Conservation (phyloP, 2,329 filamentous ascomycete species). For the Graphiopsis chlorocephala region DNA sequence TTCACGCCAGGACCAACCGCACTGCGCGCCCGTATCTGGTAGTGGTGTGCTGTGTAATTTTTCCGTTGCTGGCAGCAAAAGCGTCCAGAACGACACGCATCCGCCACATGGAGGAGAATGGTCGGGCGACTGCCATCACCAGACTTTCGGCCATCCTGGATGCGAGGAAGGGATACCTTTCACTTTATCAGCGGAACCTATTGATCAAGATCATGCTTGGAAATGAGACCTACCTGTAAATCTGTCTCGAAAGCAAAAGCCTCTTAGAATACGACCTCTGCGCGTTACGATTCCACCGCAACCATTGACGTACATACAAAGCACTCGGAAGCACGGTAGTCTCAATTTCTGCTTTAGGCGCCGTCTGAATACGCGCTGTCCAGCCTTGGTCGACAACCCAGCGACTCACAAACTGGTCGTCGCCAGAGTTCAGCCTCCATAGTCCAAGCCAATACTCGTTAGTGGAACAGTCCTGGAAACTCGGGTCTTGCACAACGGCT, state of each 20-base stretch:
- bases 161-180: neutral
- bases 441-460: neutral
- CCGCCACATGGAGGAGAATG: neutral
- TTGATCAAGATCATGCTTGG: neutral
- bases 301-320: neutral
- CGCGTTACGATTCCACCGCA: neutral
- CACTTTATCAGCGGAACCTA: neutral
- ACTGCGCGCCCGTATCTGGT: no score
- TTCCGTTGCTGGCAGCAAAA: neutral
- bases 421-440: neutral
- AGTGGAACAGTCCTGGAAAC: neutral
- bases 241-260: neutral
- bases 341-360: neutral
- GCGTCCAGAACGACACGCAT: neutral
- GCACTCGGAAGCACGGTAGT: neutral
- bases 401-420: neutral
- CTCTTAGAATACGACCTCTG: neutral
- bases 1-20: no score
- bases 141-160: neutral
- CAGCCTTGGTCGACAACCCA: neutral
- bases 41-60: neutral
- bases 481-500: neutral
- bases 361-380: neutral
- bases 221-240: neutral
- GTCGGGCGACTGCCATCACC: neutral